A percentile compares a stretch with the other conserved stretches of the same genome.
Evolutionary conservation across 306 rosid species (phyloP).

Genomic region (Sphenostylis stenocarpa): DNA sequence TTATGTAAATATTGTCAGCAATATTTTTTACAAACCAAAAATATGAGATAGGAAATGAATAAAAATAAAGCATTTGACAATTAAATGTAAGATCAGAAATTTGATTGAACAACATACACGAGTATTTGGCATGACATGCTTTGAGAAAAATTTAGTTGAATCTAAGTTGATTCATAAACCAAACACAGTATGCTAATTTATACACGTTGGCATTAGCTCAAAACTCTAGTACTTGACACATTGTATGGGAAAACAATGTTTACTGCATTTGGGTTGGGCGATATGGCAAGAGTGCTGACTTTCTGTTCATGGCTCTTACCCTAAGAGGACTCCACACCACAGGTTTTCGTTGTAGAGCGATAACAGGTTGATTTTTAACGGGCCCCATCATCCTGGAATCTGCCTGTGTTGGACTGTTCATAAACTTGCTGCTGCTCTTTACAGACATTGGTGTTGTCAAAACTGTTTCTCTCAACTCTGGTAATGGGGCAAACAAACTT

Average conservation of each 20-base stretch:
- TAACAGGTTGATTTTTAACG: slow-evolving; percentile 43
- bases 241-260: slow-evolving; percentile 28
- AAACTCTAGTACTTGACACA: background rate
- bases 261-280: slow-evolving; percentile 50
- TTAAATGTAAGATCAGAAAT: background rate
- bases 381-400: slow-evolving; percentile 35
- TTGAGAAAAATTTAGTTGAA: background rate
- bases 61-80: background rate
- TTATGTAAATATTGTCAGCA: too few relatives aligned
- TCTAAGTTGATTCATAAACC: background rate
- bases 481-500: slow-evolving; percentile 70
- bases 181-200: background rate
- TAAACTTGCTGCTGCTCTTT: slow-evolving; percentile 83
- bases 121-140: background rate
- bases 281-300: slow-evolving; percentile 66
- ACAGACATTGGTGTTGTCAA: slow-evolving; percentile 66
- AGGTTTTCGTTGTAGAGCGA: slow-evolving; percentile 65
- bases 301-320: slow-evolving; percentile 63
- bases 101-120: background rate
- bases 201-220: slow-evolving; percentile 1
- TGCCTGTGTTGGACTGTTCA: slow-evolving; percentile 71
- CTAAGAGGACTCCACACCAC: slow-evolving; percentile 88
- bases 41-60: background rate
- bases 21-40: too few relatives aligned
- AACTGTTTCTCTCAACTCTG: slow-evolving; percentile 49